Base-by-base conservation (phyloP, 2,329 filamentous ascomycete genomes). In the Pseudogymnoascus sp. region DNA sequence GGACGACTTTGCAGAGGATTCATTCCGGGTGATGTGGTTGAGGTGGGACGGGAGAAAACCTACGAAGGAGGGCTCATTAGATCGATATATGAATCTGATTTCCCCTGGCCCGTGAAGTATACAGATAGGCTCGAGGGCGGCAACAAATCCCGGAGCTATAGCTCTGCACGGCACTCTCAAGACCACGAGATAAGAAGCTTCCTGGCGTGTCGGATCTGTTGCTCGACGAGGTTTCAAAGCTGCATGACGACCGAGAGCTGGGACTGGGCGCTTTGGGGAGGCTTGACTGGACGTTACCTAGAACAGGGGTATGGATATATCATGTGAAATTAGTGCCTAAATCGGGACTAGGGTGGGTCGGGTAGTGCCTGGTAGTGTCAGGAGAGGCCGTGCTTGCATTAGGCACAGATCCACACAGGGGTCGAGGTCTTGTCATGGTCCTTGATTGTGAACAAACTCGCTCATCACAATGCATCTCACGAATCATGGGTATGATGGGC, bases 181-280 rank as follows among this genome's bases (percentile, higher is more conserved):
- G 36, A 34, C n/a, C 28, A 57, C 51, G 3, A 31, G 16, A 57
- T 34, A 57, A 34, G 28, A 57, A 10, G n/a, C 16, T 57, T 57
- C 28, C 48, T 34, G n/a, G 25, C 28, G 28, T 57, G 28, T 57
- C 16, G 19, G 16, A 57, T 57, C 51, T 57, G 51, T 19, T 57
- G 28, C 28, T 57, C n/a, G 51, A 57, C 51, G 16, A 57, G 28
- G 51, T 57, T 57, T 57, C 51, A 57, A 57, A 57, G 51, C 51
- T 57, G 28, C 28, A 57, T 57, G 11, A 1, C 6, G 5, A 36
- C 51, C 16, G 6, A 34, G 51, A 10, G 6, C 28, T 34, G 28
- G 28, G 51, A 57, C 51, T 34, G 28, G 51, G 51, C 51, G 51
- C 28, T 36, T 34, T 57, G 28, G 28, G 51, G 51, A 57, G 28